Evolutionary conservation across 2,329 filamentous ascomycete species (phyloP).

Genomic region (Nothophoma quercina): DNA sequence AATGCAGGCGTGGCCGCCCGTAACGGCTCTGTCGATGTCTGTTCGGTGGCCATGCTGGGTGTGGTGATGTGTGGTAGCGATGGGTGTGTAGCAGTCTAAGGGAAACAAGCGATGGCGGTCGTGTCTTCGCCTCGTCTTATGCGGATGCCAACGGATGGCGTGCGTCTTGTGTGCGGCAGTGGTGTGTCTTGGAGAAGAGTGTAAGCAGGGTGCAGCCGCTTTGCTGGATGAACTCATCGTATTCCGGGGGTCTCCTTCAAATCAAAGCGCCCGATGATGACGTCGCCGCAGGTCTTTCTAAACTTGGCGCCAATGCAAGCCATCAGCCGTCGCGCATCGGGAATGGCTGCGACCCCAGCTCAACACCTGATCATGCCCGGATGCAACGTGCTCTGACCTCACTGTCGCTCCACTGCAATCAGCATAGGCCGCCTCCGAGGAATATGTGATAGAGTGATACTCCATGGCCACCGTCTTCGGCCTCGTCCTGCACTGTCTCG

Average conservation of each 20-base stretch:
- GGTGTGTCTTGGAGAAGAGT: constrained; percentile 24
- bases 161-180: constrained; percentile 8
- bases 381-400: constrained; percentile 32
- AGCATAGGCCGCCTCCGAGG: constrained; percentile 14
- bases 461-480: constrained; percentile 32
- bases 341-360: constrained; percentile 3
- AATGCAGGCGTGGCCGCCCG: constrained; percentile 25
- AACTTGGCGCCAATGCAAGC: constrained; percentile 17
- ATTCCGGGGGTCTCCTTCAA: constrained; percentile 4
- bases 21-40: constrained; percentile 42
- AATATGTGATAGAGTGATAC: constrained; percentile 42
- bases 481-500: constrained; percentile 31
- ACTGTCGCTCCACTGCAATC: constrained; percentile 18
- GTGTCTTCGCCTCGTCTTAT: constrained; percentile 24
- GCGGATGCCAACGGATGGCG: constrained; percentile 36
- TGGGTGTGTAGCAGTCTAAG: constrained; percentile 3
- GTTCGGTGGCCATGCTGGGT: constrained; percentile 35
- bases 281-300: constrained; percentile 8
- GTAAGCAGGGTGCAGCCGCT: constrained; percentile 25
- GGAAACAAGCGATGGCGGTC: constrained; percentile 15
- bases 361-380: constrained; percentile 11
- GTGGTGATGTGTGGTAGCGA: constrained; percentile 1
- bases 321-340: constrained; percentile 2
- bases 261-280: constrained; percentile 2
- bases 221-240: constrained; percentile 8